Evolutionary conservation across 1,284 basidiomycete genomes (phyloP).

Genomic region (Malassezia equina): DNA sequence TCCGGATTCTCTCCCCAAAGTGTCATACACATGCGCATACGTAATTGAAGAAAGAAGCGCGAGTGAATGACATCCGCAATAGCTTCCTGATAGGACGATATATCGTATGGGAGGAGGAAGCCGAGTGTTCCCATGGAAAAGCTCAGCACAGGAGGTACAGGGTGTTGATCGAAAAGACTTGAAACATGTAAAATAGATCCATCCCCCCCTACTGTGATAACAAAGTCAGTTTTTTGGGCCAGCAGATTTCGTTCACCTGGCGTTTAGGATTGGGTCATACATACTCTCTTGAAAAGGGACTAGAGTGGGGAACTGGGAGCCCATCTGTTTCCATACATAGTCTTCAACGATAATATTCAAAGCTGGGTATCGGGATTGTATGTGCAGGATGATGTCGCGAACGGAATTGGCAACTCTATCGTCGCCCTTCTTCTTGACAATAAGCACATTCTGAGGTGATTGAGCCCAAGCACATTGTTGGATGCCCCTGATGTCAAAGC

Average conservation of each 20-base stretch:
- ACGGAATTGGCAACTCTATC: constrained; percentile 49
- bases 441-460: constrained; percentile 49
- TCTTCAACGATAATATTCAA: constrained; percentile 68
- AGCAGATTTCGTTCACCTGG: constrained; percentile 16
- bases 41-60: constrained; percentile 28
- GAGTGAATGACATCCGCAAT: constrained; percentile 30
- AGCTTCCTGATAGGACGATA: constrained; percentile 26
- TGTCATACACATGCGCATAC: constrained; percentile 26
- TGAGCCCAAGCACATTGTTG: constrained; percentile 45
- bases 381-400: constrained; percentile 47
- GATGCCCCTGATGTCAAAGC: constrained; percentile 26
- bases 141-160: constrained; percentile 85
- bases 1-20: constrained; percentile 6
- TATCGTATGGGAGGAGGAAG: constrained; percentile 74
- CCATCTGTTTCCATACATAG: constrained; percentile 55
- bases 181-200: constrained; percentile 92
- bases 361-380: constrained; percentile 55
- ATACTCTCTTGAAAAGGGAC: constrained; percentile 1
- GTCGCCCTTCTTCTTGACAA: constrained; percentile 53
- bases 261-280: not conserved
- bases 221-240: constrained; percentile 56
- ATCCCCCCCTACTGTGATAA: constrained; percentile 86
- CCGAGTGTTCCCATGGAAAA: constrained; percentile 94
- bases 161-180: constrained; percentile 73
- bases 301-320: constrained; percentile 52